Base-by-base conservation (phyloP, 2,329 filamentous ascomycete genomes). In the Phaeosphaeriaceae sp. region DNA sequence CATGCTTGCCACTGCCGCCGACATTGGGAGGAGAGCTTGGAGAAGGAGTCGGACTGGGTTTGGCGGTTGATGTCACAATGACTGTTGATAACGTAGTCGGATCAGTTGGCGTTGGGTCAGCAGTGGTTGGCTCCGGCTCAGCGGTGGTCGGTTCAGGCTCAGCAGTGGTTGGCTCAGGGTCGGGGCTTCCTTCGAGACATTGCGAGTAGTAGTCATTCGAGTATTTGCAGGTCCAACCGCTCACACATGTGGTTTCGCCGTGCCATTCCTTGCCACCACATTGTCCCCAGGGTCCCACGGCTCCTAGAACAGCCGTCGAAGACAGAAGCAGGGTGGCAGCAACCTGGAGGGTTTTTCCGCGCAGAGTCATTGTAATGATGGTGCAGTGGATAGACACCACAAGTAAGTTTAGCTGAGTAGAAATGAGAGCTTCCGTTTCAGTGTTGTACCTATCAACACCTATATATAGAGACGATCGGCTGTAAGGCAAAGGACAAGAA, bases 171-270 rank as follows among this genome's bases (percentile, higher is more conserved):
- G 44, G 44, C 17, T 22, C 44, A 24, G 44, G 44, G 3, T 46
- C 22, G 20, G 44, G 22, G 44, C 44, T 25, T 22, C 44, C 44
- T 46, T 46, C 44, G 21, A 60, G n/a, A 56, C 80, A 82, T 65
- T 82, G 80, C 31, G 62, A 75, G 68, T 81, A 82, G 60, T 75
- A 82, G 1, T 70, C 64, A 66, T 81, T 81, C 21, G 54, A 60
- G 2, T 60, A 57, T 33, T 72, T 65, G 67, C 80, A 82, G 3
- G 65, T 63, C 24, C 59, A 64, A 9, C 78, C 80, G 41, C 67
- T 54, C 1, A 73, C 72, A 51, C 80, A 82, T 15, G 64, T 52
- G 0, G 70, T 76, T 2, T 74, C 52, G 15, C 80, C 80, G 7
- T 66, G 75, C 54, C 65, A 81, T 51, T 70, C 73, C 19, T 65